Base-by-base conservation (phyloP, 495 filamentous ascomycete genomes). In the Daldinia vernicosa region DNA sequence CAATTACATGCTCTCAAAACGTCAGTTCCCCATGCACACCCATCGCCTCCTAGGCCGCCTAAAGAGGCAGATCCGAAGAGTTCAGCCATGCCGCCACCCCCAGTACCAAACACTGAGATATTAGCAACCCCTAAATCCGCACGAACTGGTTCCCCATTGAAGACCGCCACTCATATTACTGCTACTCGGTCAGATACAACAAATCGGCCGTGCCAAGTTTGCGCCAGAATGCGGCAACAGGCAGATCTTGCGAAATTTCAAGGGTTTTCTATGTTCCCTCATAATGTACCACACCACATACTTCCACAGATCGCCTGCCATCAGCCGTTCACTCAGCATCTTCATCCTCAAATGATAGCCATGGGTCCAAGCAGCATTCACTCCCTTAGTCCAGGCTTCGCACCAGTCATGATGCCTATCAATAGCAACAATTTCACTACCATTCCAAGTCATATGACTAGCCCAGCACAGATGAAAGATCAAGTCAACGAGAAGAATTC, bases 161-260 rank as follows among this genome's bases (percentile, higher is more conserved):
- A 40, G 6, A 60, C 47, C 3, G 12, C 28, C 7, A n/a, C 39
- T 40, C 26, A 57, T 12, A 45, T 22, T 43, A 8, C 27, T 43
- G 5, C 27, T 24, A 11, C 19, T 50, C 51, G 55, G 12, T 26
- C 50, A 43, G 65, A 64, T 22, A 22, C 40, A 1, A 30, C 63
- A 35, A 75, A 72, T 57, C 74, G 74, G 14, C 70, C 71, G n/a
- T 78, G 76, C 26, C 74, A 76, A 35, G 32, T 68, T 4, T 78
- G 74, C 37, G 32, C 37, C 14, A 72, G 54, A 17, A 66, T 76
- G 33, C 69, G 70, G 55, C 67, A 75, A 22, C 76, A 75, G 39
- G 68, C 60, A 45, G 70, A 70, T 26, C 7, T 74, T 51, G 33
- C 74, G n/a, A 63, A 72, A 60, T 35, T 60, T 14, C 75, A 76